phyloP scores from a whole-genome alignment of 768 basidiomycete genomes.

The Lactarius hatsudake region DNA sequence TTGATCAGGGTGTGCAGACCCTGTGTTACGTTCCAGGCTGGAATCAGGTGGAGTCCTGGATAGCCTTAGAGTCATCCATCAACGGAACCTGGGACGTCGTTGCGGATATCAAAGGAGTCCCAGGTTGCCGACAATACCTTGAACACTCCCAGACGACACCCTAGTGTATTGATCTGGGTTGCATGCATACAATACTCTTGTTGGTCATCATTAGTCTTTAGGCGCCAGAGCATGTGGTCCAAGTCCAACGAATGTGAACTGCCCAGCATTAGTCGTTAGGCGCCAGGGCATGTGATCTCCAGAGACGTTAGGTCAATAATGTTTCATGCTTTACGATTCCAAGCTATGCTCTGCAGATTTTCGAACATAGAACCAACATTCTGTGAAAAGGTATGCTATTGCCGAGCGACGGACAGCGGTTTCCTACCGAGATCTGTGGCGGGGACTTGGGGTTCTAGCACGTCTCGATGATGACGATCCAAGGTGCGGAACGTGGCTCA shows the following conservation, averaged over 20 bases:
- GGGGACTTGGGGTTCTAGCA: not conserved
- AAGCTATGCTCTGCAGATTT: constrained; percentile 1
- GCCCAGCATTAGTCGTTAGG: not conserved
- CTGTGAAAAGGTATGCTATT: not conserved
- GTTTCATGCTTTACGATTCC: constrained; percentile 9
- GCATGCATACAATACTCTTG: not conserved
- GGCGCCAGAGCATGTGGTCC: constrained; percentile 4
- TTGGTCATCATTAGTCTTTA: not conserved
- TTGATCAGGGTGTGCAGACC: not conserved
- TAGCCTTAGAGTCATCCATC: constrained; percentile 3
- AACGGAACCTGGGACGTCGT: not conserved
- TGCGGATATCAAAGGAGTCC: not conserved
- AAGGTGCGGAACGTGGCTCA: not conserved
- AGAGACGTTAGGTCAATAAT: not conserved
- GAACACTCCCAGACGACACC: not conserved
- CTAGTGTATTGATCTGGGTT: not conserved
- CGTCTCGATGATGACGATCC: not conserved
- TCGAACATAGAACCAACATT: not conserved
- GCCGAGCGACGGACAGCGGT: not conserved
- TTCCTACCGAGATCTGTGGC: not conserved
- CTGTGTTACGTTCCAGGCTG: not conserved
- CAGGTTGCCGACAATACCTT: not conserved
- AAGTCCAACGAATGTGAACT: not conserved
- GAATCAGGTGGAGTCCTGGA: not conserved
- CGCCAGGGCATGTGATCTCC: constrained; percentile 2